Percentiles rank a stretch among this genome's conserved stretches.
Evolutionary conservation across 1,284 basidiomycete species (phyloP).

Genomic region (Anthracocystis panici-leucophaei): DNA sequence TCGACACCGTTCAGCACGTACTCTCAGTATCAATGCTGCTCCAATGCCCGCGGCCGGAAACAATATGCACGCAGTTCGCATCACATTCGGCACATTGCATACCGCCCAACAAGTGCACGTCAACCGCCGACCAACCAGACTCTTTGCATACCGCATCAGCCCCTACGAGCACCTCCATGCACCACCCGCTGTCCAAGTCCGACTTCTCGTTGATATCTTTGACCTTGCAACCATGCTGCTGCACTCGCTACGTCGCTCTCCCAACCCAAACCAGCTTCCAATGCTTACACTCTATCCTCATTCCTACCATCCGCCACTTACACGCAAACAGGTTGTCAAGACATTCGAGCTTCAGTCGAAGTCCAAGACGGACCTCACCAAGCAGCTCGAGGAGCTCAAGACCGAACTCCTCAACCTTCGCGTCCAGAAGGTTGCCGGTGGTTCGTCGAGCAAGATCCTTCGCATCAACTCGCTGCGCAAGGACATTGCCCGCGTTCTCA

Average conservation of each 20-base stretch:
- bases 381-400: constrained; percentile 95
- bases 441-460: constrained; percentile 88
- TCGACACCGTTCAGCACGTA: background rate
- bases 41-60: background rate
- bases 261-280: background rate
- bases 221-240: constrained; percentile 3
- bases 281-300: constrained; percentile 1
- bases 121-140: background rate
- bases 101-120: background rate
- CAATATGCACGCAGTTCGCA: background rate
- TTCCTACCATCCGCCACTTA: background rate
- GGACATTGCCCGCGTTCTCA: constrained; percentile 97
- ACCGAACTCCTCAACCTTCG: constrained; percentile 88
- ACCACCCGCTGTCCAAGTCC: background rate
- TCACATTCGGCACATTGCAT: background rate
- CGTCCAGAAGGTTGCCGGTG: constrained; percentile 98
- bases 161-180: background rate
- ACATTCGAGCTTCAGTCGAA: constrained; percentile 98
- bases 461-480: constrained; percentile 94
- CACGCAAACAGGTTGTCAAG: constrained; percentile 75
- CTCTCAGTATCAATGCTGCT: background rate
- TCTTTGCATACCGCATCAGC: background rate
- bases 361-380: constrained; percentile 97
- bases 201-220: background rate
- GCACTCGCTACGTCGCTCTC: background rate